Conservation (phyloP, 2,329 filamentous ascomycete species). For the Aspergillus ruber region DNA sequence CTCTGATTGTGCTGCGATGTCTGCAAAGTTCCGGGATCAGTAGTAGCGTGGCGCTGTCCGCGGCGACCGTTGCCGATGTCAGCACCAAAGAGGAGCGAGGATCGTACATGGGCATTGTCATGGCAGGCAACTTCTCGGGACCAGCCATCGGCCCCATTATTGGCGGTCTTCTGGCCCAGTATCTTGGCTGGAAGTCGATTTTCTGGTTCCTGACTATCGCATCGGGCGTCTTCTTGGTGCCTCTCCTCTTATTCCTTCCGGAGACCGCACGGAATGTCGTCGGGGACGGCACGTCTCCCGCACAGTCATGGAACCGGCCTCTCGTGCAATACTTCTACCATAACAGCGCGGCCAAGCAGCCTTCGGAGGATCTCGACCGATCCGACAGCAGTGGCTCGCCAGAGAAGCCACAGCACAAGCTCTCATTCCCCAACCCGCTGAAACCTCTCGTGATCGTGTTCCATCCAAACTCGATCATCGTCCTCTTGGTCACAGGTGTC, state of each 20-base stretch:
- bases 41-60: constrained; percentile 31
- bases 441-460: constrained; percentile 20
- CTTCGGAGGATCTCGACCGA: not conserved
- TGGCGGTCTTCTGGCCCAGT: constrained; percentile 42
- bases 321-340: constrained; percentile 3
- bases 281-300: constrained; percentile 15
- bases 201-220: constrained; percentile 49
- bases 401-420: constrained; percentile 5
- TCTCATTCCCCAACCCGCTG: constrained; percentile 14
- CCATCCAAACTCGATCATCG: constrained; percentile 24
- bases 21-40: constrained; percentile 36
- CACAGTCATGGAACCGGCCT: constrained; percentile 11
- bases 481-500: constrained; percentile 14
- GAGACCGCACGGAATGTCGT: constrained; percentile 28
- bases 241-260: constrained; percentile 14
- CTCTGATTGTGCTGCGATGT: constrained; percentile 31
- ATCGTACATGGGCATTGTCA: constrained; percentile 29
- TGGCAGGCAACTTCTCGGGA: constrained; percentile 23
- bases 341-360: not conserved
- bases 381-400: constrained; percentile 1
- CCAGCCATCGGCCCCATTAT: constrained; percentile 45
- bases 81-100: constrained; percentile 32
- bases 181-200: constrained; percentile 46
- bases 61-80: constrained; percentile 33
- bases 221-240: constrained; percentile 23